phyloP scores from a whole-genome alignment of 345 rosid genomes.

The Boechera stricta region DNA sequence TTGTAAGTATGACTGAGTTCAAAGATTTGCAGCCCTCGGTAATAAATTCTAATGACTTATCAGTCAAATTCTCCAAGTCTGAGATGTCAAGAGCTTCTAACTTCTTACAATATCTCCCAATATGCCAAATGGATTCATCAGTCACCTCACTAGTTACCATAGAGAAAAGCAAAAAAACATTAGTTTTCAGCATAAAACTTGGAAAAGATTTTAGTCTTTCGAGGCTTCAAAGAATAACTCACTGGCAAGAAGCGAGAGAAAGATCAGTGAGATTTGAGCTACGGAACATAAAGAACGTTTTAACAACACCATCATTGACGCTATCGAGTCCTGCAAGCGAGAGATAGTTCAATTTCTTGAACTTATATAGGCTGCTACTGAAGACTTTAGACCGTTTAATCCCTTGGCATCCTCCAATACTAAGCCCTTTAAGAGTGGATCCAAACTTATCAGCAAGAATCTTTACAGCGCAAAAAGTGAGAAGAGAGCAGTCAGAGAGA shows the following conservation, averaged over 20 bases:
- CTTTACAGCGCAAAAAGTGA: slow-evolving; percentile 46
- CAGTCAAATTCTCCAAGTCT: slow-evolving; percentile 47
- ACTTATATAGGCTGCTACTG: slow-evolving; percentile 42
- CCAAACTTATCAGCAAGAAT: slow-evolving; percentile 38
- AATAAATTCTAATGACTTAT: slow-evolving; percentile 48
- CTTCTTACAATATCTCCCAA: slow-evolving; percentile 43
- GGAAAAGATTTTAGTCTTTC: background rate
- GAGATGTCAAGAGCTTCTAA: slow-evolving; percentile 57
- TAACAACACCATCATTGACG: slow-evolving; percentile 46
- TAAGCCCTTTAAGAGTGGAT: slow-evolving; percentile 54
- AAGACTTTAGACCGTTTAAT: slow-evolving; percentile 44
- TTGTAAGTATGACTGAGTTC: slow-evolving; percentile 17
- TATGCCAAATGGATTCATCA: slow-evolving; percentile 43
- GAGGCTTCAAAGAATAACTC: slow-evolving; percentile 3
- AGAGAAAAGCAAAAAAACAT: slow-evolving; percentile 29
- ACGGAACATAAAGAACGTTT: slow-evolving; percentile 27
- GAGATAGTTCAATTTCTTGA: slow-evolving; percentile 46
- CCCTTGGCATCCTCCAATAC: slow-evolving; percentile 54
- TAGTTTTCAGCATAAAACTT: background rate
- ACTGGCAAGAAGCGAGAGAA: slow-evolving; percentile 38
- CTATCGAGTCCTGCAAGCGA: slow-evolving; percentile 50
- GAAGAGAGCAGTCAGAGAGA: slow-evolving; percentile 53
- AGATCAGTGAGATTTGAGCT: slow-evolving; percentile 52
- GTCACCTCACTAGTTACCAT: slow-evolving; percentile 55
- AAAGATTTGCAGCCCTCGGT: slow-evolving; percentile 54